Evolutionary conservation across 768 basidiomycete genomes (phyloP).

Genomic region (Suillus placidus): DNA sequence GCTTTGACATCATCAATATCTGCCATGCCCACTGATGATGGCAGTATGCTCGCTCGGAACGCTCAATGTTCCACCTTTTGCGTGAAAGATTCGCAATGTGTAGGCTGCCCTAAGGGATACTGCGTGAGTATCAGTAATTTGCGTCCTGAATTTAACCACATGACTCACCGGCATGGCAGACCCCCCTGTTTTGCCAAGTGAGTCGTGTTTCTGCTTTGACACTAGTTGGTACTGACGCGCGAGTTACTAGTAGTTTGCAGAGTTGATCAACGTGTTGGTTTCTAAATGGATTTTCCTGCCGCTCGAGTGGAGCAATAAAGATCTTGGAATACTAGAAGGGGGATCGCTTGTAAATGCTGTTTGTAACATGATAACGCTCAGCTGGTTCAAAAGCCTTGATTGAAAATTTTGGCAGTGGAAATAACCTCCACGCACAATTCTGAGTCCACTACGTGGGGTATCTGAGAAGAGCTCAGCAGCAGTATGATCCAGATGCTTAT

Average conservation of each 20-base stretch:
- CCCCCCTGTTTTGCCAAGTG: not conserved
- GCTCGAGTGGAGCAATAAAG: not conserved
- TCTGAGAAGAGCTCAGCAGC: not conserved
- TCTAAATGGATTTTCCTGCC: not conserved
- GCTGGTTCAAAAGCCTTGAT: not conserved
- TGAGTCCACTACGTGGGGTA: not conserved
- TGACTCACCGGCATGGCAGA: not conserved
- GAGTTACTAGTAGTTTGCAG: not conserved
- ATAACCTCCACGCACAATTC: not conserved
- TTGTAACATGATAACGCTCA: not conserved
- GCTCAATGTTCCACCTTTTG: not conserved
- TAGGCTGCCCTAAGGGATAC: not conserved
- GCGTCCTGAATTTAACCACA: not conserved
- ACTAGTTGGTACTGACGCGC: not conserved
- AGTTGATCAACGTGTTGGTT: not conserved
- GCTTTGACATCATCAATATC: not conserved
- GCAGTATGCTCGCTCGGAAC: not conserved
- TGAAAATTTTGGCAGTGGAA: not conserved
- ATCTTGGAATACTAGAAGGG: not conserved
- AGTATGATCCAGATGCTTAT: not conserved
- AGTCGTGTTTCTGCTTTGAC: not conserved
- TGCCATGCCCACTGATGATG: not conserved
- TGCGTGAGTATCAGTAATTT: not conserved
- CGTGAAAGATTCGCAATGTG: not conserved
- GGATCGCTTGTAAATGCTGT: not conserved